Evolutionary conservation across 2,329 filamentous ascomycete genomes (phyloP), one percentile per base, ranked within the genome.

Genomic region (Clonostachys chloroleuca): DNA sequence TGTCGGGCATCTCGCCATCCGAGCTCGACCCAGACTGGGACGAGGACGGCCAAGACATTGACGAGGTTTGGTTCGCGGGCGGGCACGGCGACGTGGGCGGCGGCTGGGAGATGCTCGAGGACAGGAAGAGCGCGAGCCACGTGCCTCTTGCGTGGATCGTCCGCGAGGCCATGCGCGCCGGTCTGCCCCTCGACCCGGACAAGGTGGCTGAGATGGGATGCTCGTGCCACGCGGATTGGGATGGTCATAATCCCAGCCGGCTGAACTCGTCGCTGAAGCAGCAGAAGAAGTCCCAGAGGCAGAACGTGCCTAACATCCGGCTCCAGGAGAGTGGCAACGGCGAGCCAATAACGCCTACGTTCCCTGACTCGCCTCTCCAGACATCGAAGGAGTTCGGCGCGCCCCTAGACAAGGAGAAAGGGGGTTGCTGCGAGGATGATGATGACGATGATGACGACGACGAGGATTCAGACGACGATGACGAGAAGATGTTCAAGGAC

Each of bases 21-120:
- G 60, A 63, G 5, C 45, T 50, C 3, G 52, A 62, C n/a, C 68
- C 70, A 1, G 71, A 69, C 0, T 71, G 76, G 18, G 72, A 73
- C 3, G 66, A 63, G 18, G 71, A 73, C 3, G 72, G 75, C 2
- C 87, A 92, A 57, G 86, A 92, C 54, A 86, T 92, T 43, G 79
- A 88, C 49, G 89, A 94, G 57, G 78, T 92, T 1, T 89, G 86
- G 85, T 94, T 94, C 56, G 75, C 87, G 0, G 89, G 89, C 9
- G 83, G 84, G 12, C 89, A 95, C 52, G 88, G 81, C 2, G 88
- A 92, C 52, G 82, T 92, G 33, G 88, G 88, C 2, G 88, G 88
- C 10, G 88, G 88, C 0, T 91, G 87, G 87, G 78, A 80, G 44
- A 67, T 77, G 5, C 66, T 80, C 0, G 62, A 70, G 0, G 70